Base-by-base conservation (phyloP, 768 basidiomycete genomes). In the Podaxis sp. region DNA sequence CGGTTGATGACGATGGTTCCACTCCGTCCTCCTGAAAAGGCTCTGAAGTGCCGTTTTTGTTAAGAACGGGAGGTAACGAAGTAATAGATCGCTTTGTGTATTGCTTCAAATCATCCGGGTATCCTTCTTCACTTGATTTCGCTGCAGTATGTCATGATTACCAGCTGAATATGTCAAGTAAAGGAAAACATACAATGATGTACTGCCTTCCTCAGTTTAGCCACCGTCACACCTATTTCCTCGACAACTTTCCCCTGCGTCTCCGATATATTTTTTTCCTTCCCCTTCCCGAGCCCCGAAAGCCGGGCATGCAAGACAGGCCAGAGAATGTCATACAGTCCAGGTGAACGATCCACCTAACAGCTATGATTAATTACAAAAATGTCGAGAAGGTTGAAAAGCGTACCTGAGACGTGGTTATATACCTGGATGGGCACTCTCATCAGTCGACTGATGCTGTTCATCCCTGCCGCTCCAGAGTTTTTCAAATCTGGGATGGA, bases 391-490 rank as follows among this genome's bases (percentile, higher is more conserved):
- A 41, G 44, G 24, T 33, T 17, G 10, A 36, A 13, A 62, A 38
- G 13, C 71, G 87, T 67, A 95, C 95, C 85, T 51, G 85, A 78
- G 62, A 97, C 91, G 66, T 95, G 80, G 62, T 93, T 95, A 76
- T 97, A 98, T 4, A 99, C 80, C 24, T 95, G 79, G 50, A 99
- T 89, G 0, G 96, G 96, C 1, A 99, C 90, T 56, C 90, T 91
- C 89, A 96, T 93, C 2, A 95, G 84, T 37, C 87, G 78, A 73
- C 91, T 90, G 60, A 80, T 78, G 68, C 84, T 85, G 65, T 79
- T 83, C 38, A 74, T 77, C 49, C 77, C 78, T 12, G 72, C 70
- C 26, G 74, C 65, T 17, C 80, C 72, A 10, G 68, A 56, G 26
- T 22, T 28, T 62, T 75, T 68, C 56, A 74, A 69, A 3, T 28